phyloP scores from a whole-genome alignment of 768 basidiomycete species.

The Boletus insuetus region DNA sequence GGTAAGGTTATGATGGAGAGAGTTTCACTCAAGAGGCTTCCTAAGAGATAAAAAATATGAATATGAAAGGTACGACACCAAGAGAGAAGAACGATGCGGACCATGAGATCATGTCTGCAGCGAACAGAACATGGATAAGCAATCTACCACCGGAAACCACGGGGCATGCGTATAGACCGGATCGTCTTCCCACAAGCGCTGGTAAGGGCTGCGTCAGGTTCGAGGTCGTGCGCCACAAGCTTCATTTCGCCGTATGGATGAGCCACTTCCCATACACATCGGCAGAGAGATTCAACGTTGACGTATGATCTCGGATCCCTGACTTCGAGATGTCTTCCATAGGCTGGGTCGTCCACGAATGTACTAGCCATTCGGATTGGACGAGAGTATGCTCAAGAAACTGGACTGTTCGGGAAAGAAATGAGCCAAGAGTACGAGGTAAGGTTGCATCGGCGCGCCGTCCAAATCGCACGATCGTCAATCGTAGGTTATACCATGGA shows the following conservation, averaged over 20 bases:
- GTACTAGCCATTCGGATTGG: background rate
- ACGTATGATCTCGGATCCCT: too few relatives aligned
- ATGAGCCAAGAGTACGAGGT: background rate
- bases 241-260: background rate
- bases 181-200: too few relatives aligned
- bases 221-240: background rate
- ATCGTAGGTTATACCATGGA: background rate
- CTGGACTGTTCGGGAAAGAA: background rate
- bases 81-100: too few relatives aligned
- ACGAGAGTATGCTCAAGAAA: background rate
- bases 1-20: background rate
- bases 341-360: background rate
- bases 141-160: too few relatives aligned
- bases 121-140: too few relatives aligned
- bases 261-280: background rate
- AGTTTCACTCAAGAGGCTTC: too few relatives aligned
- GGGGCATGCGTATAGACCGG: too few relatives aligned
- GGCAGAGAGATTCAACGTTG: too few relatives aligned
- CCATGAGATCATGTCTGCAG: too few relatives aligned
- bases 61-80: background rate
- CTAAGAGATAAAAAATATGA: too few relatives aligned
- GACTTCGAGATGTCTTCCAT: too few relatives aligned
- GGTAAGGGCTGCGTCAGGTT: background rate
- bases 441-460: background rate
- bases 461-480: background rate